Base-by-base conservation (phyloP, 768 basidiomycete genomes). In the Tricholoma flavovirens region DNA sequence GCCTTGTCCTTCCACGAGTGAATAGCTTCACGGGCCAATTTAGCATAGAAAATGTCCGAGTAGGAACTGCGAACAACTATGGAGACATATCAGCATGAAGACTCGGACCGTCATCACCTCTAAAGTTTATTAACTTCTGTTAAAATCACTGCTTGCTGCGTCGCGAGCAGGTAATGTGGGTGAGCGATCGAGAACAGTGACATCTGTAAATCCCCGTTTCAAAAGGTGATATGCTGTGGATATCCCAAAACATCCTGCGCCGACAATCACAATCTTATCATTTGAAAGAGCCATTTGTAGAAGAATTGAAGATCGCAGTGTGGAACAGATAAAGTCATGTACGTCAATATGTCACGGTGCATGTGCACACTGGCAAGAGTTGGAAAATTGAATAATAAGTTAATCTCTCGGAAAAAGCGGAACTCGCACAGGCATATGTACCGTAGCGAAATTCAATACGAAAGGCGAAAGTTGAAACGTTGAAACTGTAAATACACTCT, bases 211-310 rank as follows among this genome's bases (percentile, higher is more conserved):
- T 15, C 88, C 87, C 57, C 84, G 73, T 54, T 73, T 67, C 49
- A 95, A 75, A 51, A 96, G 83, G 66, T 91, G 84, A 61, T 84
- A 79, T 1, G 93, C 94, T 0, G 94, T 89, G 15, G 92, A 94
- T 50, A 91, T 73, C 5, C 94, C 94, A 67, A 95, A 95, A 60
- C 85, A 85, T 4, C 92, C 92, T 38, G 89, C 86, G 24, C 92
- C 92, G 42, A 92, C 75, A 58, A 94, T 85, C 52, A 93, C 64
- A 45, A 86, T 73, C 51, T 68, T 71, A 62, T 73, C 64, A 55
- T 71, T 49, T 22, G 30, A 2, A 26, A 22, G 38, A 5, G 50
- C 43, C 58, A 56, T 59, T n/a, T 17, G 9, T 53, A 26, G 50
- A 36, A 36, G 32, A 22, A 12, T 35, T 21, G 33, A 51, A 33